Percentiles rank a stretch among this genome's conserved stretches.
Evolutionary conservation across 441 rosid species (phyloP).

Genomic region (Populus hybrid): DNA sequence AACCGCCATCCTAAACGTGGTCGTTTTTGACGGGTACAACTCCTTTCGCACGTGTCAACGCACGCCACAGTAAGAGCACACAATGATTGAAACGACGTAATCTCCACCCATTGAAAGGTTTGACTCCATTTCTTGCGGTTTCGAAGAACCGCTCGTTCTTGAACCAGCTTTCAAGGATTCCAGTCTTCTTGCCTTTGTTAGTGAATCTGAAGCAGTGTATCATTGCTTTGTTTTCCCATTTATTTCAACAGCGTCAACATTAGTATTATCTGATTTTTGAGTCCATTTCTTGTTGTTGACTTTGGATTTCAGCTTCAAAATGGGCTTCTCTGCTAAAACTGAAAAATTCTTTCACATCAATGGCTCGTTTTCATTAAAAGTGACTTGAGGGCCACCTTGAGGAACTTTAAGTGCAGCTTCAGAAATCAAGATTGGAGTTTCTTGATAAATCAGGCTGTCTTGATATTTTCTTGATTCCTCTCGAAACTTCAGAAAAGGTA

Average conservation of each 20-base stretch:
- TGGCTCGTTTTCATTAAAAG: conserved; percentile 64
- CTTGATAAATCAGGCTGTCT: conserved; percentile 66
- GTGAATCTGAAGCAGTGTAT: conserved; percentile 17
- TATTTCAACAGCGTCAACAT: conserved; percentile 16
- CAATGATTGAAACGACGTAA: conserved; percentile 85
- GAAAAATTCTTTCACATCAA: conserved; percentile 74
- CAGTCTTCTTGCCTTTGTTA: conserved; percentile 31
- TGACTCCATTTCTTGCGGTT: conserved; percentile 16
- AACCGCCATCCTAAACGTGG: conserved; percentile 72
- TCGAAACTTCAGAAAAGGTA: conserved; percentile 62
- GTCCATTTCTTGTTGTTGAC: conserved; percentile 38
- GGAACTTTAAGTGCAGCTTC: conserved; percentile 58
- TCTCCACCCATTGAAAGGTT: conserved; percentile 19
- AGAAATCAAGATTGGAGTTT: conserved; percentile 50
- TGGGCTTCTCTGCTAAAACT: conserved; percentile 70
- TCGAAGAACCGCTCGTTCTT: conserved; percentile 30
- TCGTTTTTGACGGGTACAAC: conserved; percentile 32
- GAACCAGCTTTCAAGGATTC: conserved; percentile 35
- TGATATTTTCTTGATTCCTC: conserved; percentile 49
- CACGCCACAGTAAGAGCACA: conserved; percentile 79
- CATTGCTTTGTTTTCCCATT: conserved; percentile 67
- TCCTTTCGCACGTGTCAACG: conserved; percentile 82
- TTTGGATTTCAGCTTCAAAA: conserved; percentile 56
- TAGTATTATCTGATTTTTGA: conserved; percentile 14
- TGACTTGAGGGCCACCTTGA: conserved; percentile 67